Conservation (phyloP, 2,329 filamentous ascomycete genomes). For the Phaeosphaeriaceae sp. region DNA sequence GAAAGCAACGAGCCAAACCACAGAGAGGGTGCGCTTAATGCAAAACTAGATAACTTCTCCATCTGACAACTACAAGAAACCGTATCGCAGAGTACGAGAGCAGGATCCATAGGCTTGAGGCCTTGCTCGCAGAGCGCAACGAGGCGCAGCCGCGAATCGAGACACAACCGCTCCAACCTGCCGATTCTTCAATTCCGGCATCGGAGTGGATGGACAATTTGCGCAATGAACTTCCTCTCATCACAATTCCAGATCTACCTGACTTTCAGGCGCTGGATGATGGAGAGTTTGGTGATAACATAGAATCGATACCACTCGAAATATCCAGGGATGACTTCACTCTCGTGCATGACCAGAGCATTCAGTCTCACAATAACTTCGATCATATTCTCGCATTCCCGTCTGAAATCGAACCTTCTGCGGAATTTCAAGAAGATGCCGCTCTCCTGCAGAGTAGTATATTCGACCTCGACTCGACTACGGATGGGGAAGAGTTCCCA, state of each 20-base stretch:
- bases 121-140: constrained; percentile 28
- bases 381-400: not conserved
- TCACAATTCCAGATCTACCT: constrained; percentile 7
- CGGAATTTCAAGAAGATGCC: constrained; percentile 21
- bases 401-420: constrained; percentile 7
- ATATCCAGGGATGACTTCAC: not conserved
- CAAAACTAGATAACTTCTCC: not conserved
- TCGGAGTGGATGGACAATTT: constrained; percentile 27
- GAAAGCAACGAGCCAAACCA: constrained; percentile 30
- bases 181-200: constrained; percentile 18
- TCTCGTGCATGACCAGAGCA: not conserved
- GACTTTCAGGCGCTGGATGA: constrained; percentile 17
- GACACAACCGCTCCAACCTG: constrained; percentile 21
- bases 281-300: constrained; percentile 1
- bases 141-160: constrained; percentile 25
- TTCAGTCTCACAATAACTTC: not conserved
- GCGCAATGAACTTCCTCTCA: constrained; percentile 24
- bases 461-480: constrained; percentile 3
- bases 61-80: constrained; percentile 12
- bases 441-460: constrained; percentile 20
- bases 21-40: constrained; percentile 24
- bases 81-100: constrained; percentile 33
- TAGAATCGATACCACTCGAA: not conserved
- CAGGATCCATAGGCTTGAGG: constrained; percentile 30
- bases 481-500: not conserved